Evolutionary conservation across 805 yeast species (phyloP).

Genomic region (Teunomyces gatunensis): DNA sequence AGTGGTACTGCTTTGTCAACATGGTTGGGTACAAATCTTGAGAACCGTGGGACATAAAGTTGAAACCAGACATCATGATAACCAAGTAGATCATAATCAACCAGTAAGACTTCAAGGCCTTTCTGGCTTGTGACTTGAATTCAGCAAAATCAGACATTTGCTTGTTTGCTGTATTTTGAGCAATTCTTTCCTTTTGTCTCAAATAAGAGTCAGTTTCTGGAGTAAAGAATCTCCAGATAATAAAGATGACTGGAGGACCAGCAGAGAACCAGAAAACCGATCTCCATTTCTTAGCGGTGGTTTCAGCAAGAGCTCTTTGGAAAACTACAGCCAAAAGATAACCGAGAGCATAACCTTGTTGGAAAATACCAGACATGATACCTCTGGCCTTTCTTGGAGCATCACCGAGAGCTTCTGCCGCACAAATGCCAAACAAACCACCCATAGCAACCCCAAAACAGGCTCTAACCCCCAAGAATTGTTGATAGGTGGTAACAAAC

Average conservation of each 20-base stretch:
- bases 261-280: conserved; percentile 68
- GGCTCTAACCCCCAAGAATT: conserved; percentile 62
- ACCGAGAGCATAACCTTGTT: conserved; percentile 78
- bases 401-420: conserved; percentile 67
- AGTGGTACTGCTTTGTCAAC: conserved; percentile 32
- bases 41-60: conserved; percentile 42
- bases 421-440: conserved; percentile 63
- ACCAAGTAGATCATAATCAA: conserved; percentile 55
- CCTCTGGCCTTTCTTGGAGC: conserved; percentile 58
- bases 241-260: conserved; percentile 61
- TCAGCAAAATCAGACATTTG: conserved; percentile 6
- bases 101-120: conserved; percentile 53
- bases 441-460: conserved; percentile 70
- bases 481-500: conserved; percentile 53
- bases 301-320: conserved; percentile 58
- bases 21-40: conserved; percentile 44
- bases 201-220: conserved; percentile 63
- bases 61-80: conserved; percentile 43
- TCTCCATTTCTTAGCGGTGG: conserved; percentile 57
- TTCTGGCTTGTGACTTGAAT: conserved; percentile 12
- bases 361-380: conserved; percentile 64
- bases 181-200: conserved; percentile 28
- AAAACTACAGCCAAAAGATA: conserved; percentile 63
- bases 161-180: conserved; percentile 9
- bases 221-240: conserved; percentile 53